phyloP scores from a whole-genome alignment of 352 stramenopile genomes.

The Pythium monospermum region DNA sequence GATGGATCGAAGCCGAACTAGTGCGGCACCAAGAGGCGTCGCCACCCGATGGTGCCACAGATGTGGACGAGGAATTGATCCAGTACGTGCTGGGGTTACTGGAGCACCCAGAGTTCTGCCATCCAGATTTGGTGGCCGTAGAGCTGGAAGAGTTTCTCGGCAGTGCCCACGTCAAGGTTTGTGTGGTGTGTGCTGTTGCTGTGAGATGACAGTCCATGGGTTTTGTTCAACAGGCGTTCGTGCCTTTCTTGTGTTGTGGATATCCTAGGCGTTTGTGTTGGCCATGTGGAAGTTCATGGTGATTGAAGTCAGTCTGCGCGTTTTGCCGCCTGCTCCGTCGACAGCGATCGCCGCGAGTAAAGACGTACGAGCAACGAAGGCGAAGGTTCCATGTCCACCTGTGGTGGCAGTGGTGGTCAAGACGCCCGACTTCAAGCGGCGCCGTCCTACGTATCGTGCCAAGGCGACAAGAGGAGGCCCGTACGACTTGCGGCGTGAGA shows the following conservation, averaged over 20 bases:
- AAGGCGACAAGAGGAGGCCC: slow-evolving; percentile 38
- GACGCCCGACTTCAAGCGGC: slow-evolving; percentile 39
- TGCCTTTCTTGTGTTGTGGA: background rate
- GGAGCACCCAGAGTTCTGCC: slow-evolving; percentile 64
- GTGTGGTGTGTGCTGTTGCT: background rate
- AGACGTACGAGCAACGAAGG: background rate
- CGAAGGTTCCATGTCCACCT: background rate
- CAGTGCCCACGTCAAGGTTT: slow-evolving; percentile 1
- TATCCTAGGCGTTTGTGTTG: slow-evolving; percentile 64
- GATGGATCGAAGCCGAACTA: slow-evolving; percentile 45
- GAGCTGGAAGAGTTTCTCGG: slow-evolving; percentile 75
- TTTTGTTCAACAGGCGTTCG: background rate
- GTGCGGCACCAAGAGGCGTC: slow-evolving; percentile 27
- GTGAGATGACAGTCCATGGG: background rate
- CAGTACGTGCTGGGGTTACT: slow-evolving; percentile 62
- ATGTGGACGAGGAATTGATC: slow-evolving; percentile 53
- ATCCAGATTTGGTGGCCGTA: slow-evolving; percentile 53
- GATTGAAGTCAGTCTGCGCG: slow-evolving; percentile 46
- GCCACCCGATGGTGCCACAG: slow-evolving; percentile 6
- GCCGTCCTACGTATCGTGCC: slow-evolving; percentile 44
- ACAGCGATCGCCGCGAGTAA: background rate
- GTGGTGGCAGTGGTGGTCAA: background rate
- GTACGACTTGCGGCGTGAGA: slow-evolving; percentile 40
- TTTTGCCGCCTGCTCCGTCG: slow-evolving; percentile 1
- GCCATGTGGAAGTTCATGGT: slow-evolving; percentile 73